Conservation (phyloP, 192 early-diverging fungal species). For the Coemansia sp. region DNA sequence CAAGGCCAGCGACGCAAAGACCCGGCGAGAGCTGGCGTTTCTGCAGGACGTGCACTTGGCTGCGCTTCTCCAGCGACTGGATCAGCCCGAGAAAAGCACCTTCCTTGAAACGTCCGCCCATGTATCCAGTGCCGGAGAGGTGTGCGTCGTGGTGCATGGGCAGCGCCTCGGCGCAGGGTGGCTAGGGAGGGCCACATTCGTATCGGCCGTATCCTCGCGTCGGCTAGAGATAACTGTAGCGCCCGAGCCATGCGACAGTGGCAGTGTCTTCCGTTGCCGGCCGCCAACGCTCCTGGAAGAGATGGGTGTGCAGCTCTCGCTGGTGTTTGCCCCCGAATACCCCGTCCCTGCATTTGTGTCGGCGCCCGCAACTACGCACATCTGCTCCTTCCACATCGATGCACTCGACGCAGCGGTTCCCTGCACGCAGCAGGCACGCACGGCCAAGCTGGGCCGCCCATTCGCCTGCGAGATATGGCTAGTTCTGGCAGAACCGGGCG, state of each 20-base stretch:
- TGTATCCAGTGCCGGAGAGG: slow-evolving; percentile 3
- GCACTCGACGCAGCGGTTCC: slow-evolving; percentile 15
- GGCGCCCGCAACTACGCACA: not conserved
- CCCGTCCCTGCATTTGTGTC: slow-evolving; percentile 5
- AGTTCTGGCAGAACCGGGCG: not conserved
- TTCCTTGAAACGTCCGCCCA: slow-evolving; percentile 7
- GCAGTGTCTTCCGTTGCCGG: slow-evolving; percentile 21
- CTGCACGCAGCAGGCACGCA: not conserved
- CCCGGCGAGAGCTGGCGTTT: slow-evolving; percentile 14
- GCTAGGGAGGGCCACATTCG: slow-evolving; percentile 11
- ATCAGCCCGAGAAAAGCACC: not conserved
- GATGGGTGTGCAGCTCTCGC: slow-evolving; percentile 13
- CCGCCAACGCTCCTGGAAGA: slow-evolving; percentile 21
- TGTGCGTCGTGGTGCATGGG: slow-evolving; percentile 8
- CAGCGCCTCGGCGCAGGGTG: slow-evolving; percentile 22
- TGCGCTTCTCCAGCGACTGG: slow-evolving; percentile 13
- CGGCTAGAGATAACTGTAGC: not conserved
- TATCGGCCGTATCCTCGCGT: slow-evolving; percentile 3
- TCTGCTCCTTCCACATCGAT: slow-evolving; percentile 21
- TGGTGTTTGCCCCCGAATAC: slow-evolving; percentile 19
- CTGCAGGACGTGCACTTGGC: slow-evolving; percentile 35
- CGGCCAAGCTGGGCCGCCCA: not conserved
- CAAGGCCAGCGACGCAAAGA: slow-evolving; percentile 2
- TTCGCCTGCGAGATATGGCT: slow-evolving; percentile 36
- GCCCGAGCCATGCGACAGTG: slow-evolving; percentile 3